These are phyloP conservation scores for Diutina catenulata DNA, from an alignment of 1,139 yeast species.

Conservation along the genomic window DNA sequence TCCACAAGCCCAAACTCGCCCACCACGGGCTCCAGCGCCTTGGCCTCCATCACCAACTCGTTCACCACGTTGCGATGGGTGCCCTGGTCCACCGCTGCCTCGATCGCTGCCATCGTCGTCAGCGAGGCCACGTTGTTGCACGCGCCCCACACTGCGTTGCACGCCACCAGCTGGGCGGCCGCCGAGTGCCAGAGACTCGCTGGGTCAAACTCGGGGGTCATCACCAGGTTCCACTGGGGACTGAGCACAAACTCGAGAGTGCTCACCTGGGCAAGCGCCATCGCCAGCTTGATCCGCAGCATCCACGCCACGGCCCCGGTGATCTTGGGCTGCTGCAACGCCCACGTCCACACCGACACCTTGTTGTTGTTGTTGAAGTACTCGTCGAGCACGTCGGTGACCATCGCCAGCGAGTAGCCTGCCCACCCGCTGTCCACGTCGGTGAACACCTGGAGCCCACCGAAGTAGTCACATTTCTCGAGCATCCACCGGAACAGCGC, in stretches of 20 bases:
- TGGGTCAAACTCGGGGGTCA: neutral
- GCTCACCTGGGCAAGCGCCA: neutral
- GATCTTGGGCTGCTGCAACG: neutral
- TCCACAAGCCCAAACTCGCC: too few relatives aligned
- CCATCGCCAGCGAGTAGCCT: neutral
- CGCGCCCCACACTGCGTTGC: conserved; percentile 1
- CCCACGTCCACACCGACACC: conserved; percentile 1
- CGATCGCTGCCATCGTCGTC: neutral
- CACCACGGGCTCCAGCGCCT: too few relatives aligned
- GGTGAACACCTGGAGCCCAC: neutral
- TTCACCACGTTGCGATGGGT: neutral
- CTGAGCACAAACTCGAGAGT: neutral
- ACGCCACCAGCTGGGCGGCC: conserved; percentile 4
- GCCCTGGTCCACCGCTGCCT: neutral
- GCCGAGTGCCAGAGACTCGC: conserved; percentile 1
- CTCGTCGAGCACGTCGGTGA: neutral
- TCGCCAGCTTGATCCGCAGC: neutral
- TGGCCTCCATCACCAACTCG: neutral
- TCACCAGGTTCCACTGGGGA: neutral
- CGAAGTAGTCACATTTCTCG: conserved; percentile 3
- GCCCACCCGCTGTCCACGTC: conserved; percentile 1
- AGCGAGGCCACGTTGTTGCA: neutral
- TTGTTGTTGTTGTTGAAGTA: conserved; percentile 4
- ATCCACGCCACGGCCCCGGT: neutral
- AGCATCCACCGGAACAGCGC: neutral